Evolutionary conservation across 1,284 basidiomycete species (phyloP).

Genomic region (Quambalaria eucalypti): DNA sequence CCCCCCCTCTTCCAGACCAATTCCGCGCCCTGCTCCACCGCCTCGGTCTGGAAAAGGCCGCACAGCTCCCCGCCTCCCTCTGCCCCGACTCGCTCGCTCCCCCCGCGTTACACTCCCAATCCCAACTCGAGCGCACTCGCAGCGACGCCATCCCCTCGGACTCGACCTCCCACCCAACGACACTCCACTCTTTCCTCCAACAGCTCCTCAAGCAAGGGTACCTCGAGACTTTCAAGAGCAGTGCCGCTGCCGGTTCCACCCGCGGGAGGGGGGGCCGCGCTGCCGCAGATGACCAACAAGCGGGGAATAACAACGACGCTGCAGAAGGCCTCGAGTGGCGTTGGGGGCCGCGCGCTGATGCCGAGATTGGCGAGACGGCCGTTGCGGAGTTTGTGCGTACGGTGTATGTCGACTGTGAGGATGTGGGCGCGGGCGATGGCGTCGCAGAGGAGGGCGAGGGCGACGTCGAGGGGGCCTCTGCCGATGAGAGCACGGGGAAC

Average conservation of each 20-base stretch:
- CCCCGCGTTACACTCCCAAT: background rate
- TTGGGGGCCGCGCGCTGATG: constrained; percentile 44
- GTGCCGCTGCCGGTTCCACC: background rate
- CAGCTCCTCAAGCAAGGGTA: constrained; percentile 33
- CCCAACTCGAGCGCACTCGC: background rate
- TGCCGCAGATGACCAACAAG: background rate
- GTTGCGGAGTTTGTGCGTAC: constrained; percentile 35
- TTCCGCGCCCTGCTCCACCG: constrained; percentile 11
- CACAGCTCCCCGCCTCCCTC: background rate
- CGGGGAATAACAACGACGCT: constrained; percentile 8
- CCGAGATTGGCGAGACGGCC: constrained; percentile 38
- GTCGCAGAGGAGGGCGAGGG: background rate
- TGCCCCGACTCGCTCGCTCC: background rate
- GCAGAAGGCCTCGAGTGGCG: constrained; percentile 40
- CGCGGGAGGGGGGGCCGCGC: background rate
- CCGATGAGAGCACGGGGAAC: too few species aligned
- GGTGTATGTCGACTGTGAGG: constrained; percentile 24
- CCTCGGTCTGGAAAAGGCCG: constrained; percentile 4
- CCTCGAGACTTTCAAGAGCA: constrained; percentile 24
- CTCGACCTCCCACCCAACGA: background rate
- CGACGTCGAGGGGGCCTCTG: background rate
- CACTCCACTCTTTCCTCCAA: constrained; percentile 25
- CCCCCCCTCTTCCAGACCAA: constrained; percentile 10
- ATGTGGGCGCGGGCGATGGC: constrained; percentile 3
- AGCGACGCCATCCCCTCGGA: background rate